A percentile compares a stretch with the other conserved stretches of the same genome.
Conservation (phyloP, 805 yeast genomes). For the Myxozyma mucilagina region DNA sequence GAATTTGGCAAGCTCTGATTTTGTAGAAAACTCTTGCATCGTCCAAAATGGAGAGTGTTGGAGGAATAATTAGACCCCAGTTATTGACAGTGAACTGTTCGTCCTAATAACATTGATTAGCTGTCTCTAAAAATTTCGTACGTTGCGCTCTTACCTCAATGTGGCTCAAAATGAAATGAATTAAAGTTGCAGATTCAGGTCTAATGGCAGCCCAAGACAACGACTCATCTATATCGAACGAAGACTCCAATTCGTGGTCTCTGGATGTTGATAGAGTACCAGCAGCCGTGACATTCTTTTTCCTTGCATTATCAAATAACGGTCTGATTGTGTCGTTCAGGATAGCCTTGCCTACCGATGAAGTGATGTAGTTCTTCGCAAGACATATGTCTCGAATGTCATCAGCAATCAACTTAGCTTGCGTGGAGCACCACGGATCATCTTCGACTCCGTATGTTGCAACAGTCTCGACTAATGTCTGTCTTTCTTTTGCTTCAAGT, state of each 20-base stretch:
- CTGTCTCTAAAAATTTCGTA: not conserved
- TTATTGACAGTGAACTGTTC: constrained; percentile 4
- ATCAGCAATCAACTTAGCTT: not conserved
- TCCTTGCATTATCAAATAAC: constrained; percentile 11
- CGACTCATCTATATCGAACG: constrained; percentile 6
- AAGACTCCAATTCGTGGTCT: constrained; percentile 12
- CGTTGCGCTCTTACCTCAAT: constrained; percentile 1
- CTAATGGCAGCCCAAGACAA: constrained; percentile 11
- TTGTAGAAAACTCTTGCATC: constrained; percentile 16
- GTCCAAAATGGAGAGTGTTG: constrained; percentile 18
- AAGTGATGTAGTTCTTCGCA: not conserved
- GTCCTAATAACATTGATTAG: not conserved
- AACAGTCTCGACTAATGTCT: not conserved
- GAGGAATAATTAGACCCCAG: constrained; percentile 26
- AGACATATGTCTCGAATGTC: not conserved
- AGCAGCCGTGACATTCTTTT: constrained; percentile 8
- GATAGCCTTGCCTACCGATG: not conserved
- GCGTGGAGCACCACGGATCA: constrained; percentile 17
- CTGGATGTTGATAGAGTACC: constrained; percentile 13
- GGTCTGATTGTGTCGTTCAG: constrained; percentile 12
- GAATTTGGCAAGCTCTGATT: constrained; percentile 10
- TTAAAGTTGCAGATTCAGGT: constrained; percentile 26
- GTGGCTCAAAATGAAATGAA: constrained; percentile 5
- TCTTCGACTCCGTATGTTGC: constrained; percentile 6
- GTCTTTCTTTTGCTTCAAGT: not conserved